A percentile compares a stretch with the other conserved stretches of the same genome.
phyloP scores from a whole-genome alignment of 2,329 filamentous ascomycete species.

The Oidium heveae region DNA sequence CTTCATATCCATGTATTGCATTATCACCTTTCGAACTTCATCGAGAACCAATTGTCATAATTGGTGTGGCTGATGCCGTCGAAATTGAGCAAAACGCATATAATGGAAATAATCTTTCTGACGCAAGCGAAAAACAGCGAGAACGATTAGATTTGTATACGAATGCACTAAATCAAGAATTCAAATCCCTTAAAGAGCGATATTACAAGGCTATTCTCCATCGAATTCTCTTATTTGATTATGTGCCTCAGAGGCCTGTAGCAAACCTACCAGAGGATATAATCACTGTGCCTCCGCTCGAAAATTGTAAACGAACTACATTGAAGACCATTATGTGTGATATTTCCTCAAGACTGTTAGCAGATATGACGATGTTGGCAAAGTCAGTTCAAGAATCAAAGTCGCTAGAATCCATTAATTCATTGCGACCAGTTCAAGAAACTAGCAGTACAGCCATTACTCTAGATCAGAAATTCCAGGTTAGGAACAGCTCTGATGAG shows the following conservation, averaged over 20 bases:
- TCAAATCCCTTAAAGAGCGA: constrained; percentile 43
- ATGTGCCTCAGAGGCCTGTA: constrained; percentile 22
- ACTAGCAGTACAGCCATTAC: constrained; percentile 9
- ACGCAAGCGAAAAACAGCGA: constrained; percentile 23
- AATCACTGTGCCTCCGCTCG: constrained; percentile 40
- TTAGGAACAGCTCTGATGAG: constrained; percentile 29
- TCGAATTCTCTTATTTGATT: constrained; percentile 60
- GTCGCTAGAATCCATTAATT: constrained; percentile 50
- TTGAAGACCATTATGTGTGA: constrained; percentile 63
- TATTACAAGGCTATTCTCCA: constrained; percentile 58
- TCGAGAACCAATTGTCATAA: constrained; percentile 56
- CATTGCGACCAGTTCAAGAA: constrained; percentile 16
- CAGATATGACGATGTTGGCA: constrained; percentile 50
- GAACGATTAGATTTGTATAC: constrained; percentile 28
- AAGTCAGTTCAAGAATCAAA: constrained; percentile 48
- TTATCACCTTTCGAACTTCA: constrained; percentile 78
- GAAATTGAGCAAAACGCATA: constrained; percentile 34
- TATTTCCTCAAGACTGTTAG: constrained; percentile 46
- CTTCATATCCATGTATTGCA: constrained; percentile 54
- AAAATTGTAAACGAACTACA: constrained; percentile 49
- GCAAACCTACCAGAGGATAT: constrained; percentile 40
- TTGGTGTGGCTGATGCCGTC: constrained; percentile 62
- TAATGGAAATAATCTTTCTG: constrained; percentile 29
- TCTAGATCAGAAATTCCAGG: constrained; percentile 17
- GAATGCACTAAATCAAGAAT: constrained; percentile 34